Base-by-base conservation (phyloP, 1,284 basidiomycete genomes). In the Sporisorium exsertum region DNA sequence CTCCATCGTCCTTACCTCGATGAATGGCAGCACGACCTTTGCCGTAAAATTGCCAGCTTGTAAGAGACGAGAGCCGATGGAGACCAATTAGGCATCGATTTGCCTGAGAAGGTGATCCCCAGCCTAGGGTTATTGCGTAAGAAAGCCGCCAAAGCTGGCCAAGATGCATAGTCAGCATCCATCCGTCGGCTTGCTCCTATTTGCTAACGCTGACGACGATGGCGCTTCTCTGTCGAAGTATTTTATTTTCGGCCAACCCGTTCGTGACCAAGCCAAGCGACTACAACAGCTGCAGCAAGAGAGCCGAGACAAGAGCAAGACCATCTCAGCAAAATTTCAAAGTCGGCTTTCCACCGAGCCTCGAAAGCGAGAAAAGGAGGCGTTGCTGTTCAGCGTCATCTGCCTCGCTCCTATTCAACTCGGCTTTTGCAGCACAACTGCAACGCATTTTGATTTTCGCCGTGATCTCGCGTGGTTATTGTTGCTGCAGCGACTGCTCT, bases 171-270 rank as follows among this genome's bases (percentile, higher is more conserved):
- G 50, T 51, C 50, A 51, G 29, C 50, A 49, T 29, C n/a, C 1
- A 16, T 26, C n/a, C n/a, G n/a, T n/a, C n/a, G n/a, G n/a, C n/a
- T n/a, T 27, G 43, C 20, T 45, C 24, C 20, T 9, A 20, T 26
- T n/a, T 52, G 33, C 10, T 13, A 33, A 26, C 51, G 22, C 51
- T 53, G 51, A 53, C 51, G 33, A 40, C 33, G 35, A 53, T 37
- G 27, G 51, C 51, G 51, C 24, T 15, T 9, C 24, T 29, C 3
- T 40, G 13, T 35, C 27, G 45, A 26, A 16, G 45, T 27, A 27
- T 13, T 13, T 24, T 29, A 13, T n/a, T 12, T 50, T 50, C 49
- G 49, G 49, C 18, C 29, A 32, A 32, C 29, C n/a, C n/a, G n/a
- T n/a, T n/a, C n/a, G n/a, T n/a, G n/a, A n/a, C n/a, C n/a, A n/a